These are phyloP conservation scores for Achlya hypogyna DNA, from an alignment of 352 stramenopile species.

Conservation along the genomic window DNA sequence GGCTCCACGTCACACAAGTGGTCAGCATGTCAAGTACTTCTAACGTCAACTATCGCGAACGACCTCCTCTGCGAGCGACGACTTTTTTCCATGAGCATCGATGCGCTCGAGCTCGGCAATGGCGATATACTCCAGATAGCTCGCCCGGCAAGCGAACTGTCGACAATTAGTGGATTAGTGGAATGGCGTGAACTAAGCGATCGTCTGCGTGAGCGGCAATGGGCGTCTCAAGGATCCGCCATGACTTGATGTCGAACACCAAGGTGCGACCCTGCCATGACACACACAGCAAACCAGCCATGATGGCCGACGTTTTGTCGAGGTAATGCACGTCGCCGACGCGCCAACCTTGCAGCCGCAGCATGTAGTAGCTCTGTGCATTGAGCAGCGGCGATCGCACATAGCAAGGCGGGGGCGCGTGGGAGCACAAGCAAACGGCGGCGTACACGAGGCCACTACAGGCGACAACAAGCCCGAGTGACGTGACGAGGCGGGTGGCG, in stretches of 20 bases:
- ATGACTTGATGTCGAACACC: constrained; percentile 18
- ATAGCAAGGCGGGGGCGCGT: neutral
- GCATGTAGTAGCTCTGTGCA: constrained; percentile 10
- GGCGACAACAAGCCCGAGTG: neutral
- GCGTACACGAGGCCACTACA: neutral
- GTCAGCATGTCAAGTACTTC: too few relatives aligned
- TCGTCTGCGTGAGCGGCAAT: neutral
- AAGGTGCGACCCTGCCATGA: neutral
- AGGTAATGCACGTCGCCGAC: neutral
- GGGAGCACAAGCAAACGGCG: neutral
- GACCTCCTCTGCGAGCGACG: too few relatives aligned
- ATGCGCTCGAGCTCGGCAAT: too few relatives aligned
- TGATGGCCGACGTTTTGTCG: constrained; percentile 12
- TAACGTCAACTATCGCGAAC: too few relatives aligned
- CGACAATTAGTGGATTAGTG: too few relatives aligned
- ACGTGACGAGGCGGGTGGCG: neutral
- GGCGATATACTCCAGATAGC: neutral
- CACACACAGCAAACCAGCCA: constrained; percentile 5
- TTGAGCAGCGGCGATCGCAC: neutral
- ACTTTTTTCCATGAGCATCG: too few relatives aligned
- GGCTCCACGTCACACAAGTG: too few relatives aligned
- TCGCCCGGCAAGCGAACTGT: too few relatives aligned
- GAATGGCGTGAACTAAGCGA: neutral
- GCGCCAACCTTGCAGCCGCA: neutral
- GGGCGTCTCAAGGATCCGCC: neutral